Conservation (phyloP, 2,329 filamentous ascomycete genomes). For the Zymoseptoria brevis region DNA sequence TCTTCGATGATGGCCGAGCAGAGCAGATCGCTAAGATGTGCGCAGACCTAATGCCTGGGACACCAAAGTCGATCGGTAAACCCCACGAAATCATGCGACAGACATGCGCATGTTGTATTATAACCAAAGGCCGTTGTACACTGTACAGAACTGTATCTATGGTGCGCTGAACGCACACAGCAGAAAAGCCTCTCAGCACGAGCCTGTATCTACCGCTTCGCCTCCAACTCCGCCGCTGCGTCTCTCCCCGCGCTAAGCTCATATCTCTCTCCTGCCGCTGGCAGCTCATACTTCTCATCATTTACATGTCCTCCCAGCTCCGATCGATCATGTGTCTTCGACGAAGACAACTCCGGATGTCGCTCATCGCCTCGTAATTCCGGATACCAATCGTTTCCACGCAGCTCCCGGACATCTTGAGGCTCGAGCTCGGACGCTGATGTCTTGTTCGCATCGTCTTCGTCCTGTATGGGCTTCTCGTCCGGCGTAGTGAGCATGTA, state of each 20-base stretch:
- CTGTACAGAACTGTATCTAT: neutral
- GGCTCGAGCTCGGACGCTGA: neutral
- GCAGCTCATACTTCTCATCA: neutral
- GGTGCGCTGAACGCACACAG: neutral
- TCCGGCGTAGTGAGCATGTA: neutral
- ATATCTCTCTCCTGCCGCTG: neutral
- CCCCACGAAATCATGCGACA: neutral
- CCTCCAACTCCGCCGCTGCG: neutral
- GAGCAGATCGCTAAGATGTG: neutral
- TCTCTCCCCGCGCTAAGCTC: neutral
- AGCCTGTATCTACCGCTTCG: neutral
- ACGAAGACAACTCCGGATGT: neutral
- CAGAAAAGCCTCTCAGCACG: neutral
- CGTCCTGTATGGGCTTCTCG: neutral
- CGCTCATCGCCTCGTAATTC: neutral
- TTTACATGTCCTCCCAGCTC: neutral
- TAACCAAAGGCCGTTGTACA: neutral
- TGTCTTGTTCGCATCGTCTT: neutral
- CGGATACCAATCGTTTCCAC: neutral
- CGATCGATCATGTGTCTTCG: neutral
- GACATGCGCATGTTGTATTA: neutral
- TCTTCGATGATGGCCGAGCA: neutral
- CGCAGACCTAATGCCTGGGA: slow-evolving; percentile 18
- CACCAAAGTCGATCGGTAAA: neutral
- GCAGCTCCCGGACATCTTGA: neutral